Base-by-base conservation (phyloP, 305 asterid species). In the Plantago lanceolata region DNA sequence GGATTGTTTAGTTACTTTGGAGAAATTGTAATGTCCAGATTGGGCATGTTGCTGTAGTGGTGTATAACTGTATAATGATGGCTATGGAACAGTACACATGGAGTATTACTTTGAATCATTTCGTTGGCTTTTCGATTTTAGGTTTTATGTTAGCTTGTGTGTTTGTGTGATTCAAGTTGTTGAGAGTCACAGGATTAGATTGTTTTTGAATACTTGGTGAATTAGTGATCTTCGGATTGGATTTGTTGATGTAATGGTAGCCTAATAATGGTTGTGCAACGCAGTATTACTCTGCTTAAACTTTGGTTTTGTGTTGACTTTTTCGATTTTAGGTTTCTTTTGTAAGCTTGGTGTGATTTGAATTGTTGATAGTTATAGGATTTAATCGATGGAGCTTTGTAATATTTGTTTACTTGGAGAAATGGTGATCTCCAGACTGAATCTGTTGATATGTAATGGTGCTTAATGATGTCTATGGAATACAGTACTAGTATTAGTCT, bases 321-420 rank as follows among this genome's bases (percentile, higher is more conserved):
- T 9, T 40, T 33, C 9, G 9, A 7, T 33, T 40, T 12, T 40
- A 40, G 28, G 28, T 24, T 40, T 40, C 0, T 12, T 40, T 40
- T 40, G 8, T 13, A 50, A 5, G 19, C 18, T 50, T n/a, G n/a
- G 8, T n/a, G 24, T 50, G 55, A 4, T 5, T 17, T 50, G 24
- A 50, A 9, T 0, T 49, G 55, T 51, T 19, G 19, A 47, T 47
- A 47, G 19, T 12, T 40, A 9, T 40, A 9, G 45, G 45, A 11
- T 16, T 16, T 48, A 3, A 48, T n/a, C 2, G 52, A 20, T 16
- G 18, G 52, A 48, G 43, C 19, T 67, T 63, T 43, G 44, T 58
- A 62, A 18, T 65, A 19, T 19, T 28, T 20, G 55, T 16, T 29
- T 51, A 19, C 5, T 62, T 17, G 60, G 45, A 55, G 21, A 51